Evolutionary conservation across 441 rosid species (phyloP).

Genomic region (Pelargonium cotyledonis): DNA sequence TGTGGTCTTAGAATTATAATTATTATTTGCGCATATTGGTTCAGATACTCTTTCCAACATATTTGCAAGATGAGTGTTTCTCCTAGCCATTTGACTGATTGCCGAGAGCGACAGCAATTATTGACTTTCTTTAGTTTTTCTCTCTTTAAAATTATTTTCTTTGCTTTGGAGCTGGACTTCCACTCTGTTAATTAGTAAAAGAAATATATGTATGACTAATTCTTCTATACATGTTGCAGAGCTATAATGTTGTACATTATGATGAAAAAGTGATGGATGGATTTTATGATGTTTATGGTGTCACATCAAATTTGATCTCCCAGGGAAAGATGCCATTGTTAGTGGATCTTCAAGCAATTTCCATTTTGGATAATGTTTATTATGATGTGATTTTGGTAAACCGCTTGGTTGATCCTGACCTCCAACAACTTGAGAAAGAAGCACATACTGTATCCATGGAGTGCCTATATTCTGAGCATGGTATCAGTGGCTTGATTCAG

Average conservation of each 20-base stretch:
- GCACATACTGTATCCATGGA: slow-evolving; percentile 41
- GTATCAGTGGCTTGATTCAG: slow-evolving; percentile 59
- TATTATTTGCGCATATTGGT: no score
- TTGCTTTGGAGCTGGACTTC: no score
- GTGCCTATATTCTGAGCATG: slow-evolving; percentile 34
- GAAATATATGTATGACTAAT: not conserved
- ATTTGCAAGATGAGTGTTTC: no score
- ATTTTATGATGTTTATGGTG: slow-evolving; percentile 76
- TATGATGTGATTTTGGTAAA: slow-evolving; percentile 82
- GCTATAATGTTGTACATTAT: slow-evolving; percentile 77
- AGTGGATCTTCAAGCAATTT: slow-evolving; percentile 73
- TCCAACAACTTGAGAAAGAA: slow-evolving; percentile 67
- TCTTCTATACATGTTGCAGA: slow-evolving; percentile 42
- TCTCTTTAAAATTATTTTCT: no score
- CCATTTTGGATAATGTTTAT: slow-evolving; percentile 56
- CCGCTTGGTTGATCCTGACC: slow-evolving; percentile 62
- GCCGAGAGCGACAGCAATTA: no score
- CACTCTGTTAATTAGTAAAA: no score
- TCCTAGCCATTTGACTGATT: no score
- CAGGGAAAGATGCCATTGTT: slow-evolving; percentile 81
- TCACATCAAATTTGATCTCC: slow-evolving; percentile 46
- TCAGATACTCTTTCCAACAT: no score
- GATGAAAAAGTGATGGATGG: slow-evolving; percentile 86
- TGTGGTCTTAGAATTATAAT: no score
- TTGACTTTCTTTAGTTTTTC: no score